Evolutionary conservation across 768 basidiomycete species (phyloP).

Genomic region (Amanita brunnescens): DNA sequence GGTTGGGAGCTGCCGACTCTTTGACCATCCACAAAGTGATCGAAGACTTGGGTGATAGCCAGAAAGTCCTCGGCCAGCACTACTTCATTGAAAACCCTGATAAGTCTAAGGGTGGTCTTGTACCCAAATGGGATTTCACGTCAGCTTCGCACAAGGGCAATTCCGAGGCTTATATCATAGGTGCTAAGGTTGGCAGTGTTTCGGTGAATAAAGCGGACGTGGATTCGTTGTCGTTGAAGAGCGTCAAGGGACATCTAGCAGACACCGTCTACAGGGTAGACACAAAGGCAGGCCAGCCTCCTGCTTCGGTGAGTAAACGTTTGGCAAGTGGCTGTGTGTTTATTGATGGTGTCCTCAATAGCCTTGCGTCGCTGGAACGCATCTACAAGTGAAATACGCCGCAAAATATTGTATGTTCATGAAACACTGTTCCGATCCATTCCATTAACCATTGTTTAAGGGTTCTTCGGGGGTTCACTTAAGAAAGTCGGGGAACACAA

Average conservation of each 20-base stretch:
- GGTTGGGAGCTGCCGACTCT: background rate
- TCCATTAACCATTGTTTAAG: background rate
- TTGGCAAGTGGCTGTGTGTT: background rate
- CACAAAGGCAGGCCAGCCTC: slow-evolving; percentile 47
- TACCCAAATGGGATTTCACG: slow-evolving; percentile 53
- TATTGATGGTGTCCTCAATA: background rate
- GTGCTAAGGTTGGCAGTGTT: slow-evolving; percentile 31
- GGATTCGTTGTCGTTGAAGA: slow-evolving; percentile 45
- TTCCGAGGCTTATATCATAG: slow-evolving; percentile 38
- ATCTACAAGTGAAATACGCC: slow-evolving; percentile 41
- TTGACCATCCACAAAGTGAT: background rate
- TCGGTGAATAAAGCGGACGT: slow-evolving; percentile 27
- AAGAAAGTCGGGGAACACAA: background rate
- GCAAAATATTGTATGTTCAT: slow-evolving; percentile 41
- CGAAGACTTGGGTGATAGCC: background rate
- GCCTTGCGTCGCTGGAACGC: slow-evolving; percentile 32
- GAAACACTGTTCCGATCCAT: background rate
- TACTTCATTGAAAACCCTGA: slow-evolving; percentile 42
- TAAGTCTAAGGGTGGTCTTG: background rate
- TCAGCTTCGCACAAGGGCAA: slow-evolving; percentile 29
- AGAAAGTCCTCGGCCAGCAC: slow-evolving; percentile 33
- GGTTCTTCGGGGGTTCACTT: background rate
- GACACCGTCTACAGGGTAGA: slow-evolving; percentile 41
- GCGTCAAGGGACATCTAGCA: slow-evolving; percentile 39
- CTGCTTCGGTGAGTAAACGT: slow-evolving; percentile 30